These are phyloP conservation scores for Ceratocystis albifundus DNA, from an alignment of 2,329 filamentous ascomycete species.

Conservation along the genomic window DNA sequence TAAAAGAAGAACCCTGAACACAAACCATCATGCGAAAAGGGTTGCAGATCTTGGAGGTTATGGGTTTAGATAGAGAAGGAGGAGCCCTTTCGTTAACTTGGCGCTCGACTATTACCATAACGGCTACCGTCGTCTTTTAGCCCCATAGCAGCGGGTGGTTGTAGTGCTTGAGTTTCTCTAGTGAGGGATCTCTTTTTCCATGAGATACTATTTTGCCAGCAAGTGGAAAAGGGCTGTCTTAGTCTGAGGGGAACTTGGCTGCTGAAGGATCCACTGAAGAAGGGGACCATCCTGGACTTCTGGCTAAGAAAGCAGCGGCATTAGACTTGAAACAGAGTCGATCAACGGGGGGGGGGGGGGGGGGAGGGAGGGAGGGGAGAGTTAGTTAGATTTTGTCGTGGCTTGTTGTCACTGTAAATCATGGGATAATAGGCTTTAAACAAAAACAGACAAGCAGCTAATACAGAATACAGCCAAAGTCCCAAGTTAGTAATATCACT, in stretches of 20 bases:
- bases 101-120: neutral
- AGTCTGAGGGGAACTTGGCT: neutral
- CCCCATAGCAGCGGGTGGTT: neutral
- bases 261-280: neutral
- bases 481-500: no score
- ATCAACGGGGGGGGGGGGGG: neutral
- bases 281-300: neutral
- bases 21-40: neutral
- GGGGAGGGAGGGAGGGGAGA: no score
- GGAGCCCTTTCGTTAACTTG: no score
- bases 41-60: neutral
- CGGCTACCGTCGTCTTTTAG: neutral
- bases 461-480: neutral
- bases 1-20: neutral
- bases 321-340: constrained; percentile 1
- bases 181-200: neutral
- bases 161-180: neutral
- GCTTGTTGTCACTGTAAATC: no score
- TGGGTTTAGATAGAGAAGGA: neutral
- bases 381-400: no score
- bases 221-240: neutral
- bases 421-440: no score
- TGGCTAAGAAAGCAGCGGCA: neutral
- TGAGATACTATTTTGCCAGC: neutral
- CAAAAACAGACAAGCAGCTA: neutral